phyloP scores from a whole-genome alignment of 2,329 filamentous ascomycete species.

The Microcyclospora tardicrescens region DNA sequence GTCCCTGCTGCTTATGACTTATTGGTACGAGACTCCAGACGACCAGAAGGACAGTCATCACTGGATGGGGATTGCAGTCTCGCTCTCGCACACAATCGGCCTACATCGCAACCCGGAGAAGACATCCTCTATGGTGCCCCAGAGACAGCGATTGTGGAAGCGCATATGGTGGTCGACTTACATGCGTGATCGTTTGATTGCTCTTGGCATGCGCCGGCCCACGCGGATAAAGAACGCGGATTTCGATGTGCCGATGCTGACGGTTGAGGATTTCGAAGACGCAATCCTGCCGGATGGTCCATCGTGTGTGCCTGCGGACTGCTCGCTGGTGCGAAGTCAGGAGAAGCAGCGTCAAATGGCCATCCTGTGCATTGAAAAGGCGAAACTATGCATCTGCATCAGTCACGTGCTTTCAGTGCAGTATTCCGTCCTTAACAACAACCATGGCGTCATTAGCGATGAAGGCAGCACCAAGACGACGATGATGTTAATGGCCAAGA shows the following conservation, averaged over 20 bases:
- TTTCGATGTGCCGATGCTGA: slow-evolving; percentile 85
- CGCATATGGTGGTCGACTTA: slow-evolving; percentile 97
- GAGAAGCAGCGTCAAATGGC: slow-evolving; percentile 67
- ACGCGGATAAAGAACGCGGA: slow-evolving; percentile 88
- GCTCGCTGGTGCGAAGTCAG: slow-evolving; percentile 56
- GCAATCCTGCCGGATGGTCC: slow-evolving; percentile 49
- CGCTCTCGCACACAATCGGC: slow-evolving; percentile 83
- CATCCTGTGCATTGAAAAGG: slow-evolving; percentile 81
- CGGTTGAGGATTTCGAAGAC: slow-evolving; percentile 73
- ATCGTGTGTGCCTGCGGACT: slow-evolving; percentile 55
- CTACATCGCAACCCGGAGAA: slow-evolving; percentile 74
- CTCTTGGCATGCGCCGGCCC: slow-evolving; percentile 82
- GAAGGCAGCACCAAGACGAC: slow-evolving; percentile 56
- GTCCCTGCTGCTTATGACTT: slow-evolving; percentile 80
- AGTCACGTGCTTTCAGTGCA: slow-evolving; percentile 81
- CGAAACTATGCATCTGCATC: slow-evolving; percentile 78
- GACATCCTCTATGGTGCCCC: slow-evolving; percentile 54
- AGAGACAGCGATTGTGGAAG: slow-evolving; percentile 77
- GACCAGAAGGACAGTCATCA: slow-evolving; percentile 98
- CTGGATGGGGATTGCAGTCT: slow-evolving; percentile 95
- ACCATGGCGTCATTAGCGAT: slow-evolving; percentile 57
- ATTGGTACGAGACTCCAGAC: slow-evolving; percentile 94
- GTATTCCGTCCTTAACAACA: slow-evolving; percentile 79
- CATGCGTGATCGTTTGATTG: slow-evolving; percentile 85
- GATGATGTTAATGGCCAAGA: slow-evolving; percentile 88